Evolutionary conservation across 306 rosid species (phyloP), one percentile per base, ranked within the genome.

Genomic region (Quercus glauca): DNA sequence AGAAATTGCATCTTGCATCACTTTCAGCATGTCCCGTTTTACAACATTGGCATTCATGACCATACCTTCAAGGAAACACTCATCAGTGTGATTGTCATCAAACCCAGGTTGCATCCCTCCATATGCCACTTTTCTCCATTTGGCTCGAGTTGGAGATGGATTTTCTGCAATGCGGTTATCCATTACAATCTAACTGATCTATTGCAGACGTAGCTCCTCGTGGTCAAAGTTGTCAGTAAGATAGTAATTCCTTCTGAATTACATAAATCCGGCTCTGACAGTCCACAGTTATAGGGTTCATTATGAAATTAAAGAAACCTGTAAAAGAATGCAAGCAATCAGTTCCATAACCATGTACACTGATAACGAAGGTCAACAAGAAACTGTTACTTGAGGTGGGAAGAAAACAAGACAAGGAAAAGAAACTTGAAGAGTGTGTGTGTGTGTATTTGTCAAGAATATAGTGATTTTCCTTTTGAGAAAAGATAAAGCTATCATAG

Each of bases 51-150:
- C 98, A 92, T 94, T 94, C 89, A 88, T 94, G 80, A 92, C 93
- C 89, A 92, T 94, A 5, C 88, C 93, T 90, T 90, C 97, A 72
- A 94, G 97, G 82, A 94, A 94, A 49, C 92, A 87, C 73, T 92
- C 99, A 61, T 86, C 97, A 0, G 95, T 88, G 78, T 94, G 83
- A 80, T 92, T 94, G 79, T 92, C 99, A 80, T 88, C 90, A 77
- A 86, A 94, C 55, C 99, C 99, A 55, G 89, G 89, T 73, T 94
- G 99, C 99, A 92, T 94, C 71, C 99, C 97, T 37, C 99, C 99
- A 55, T 92, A 94, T 20, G 97, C 97, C 63, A 94, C 93, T 86
- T 94, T 94, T 86, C 90, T 86, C 97, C 99, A 94, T 84, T 78
- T 91, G 55, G 86, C 73, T 33, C 19, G 85, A 59, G 84, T 78